phyloP scores from a whole-genome alignment of 345 rosid genomes.

The Sonneratia alba region DNA sequence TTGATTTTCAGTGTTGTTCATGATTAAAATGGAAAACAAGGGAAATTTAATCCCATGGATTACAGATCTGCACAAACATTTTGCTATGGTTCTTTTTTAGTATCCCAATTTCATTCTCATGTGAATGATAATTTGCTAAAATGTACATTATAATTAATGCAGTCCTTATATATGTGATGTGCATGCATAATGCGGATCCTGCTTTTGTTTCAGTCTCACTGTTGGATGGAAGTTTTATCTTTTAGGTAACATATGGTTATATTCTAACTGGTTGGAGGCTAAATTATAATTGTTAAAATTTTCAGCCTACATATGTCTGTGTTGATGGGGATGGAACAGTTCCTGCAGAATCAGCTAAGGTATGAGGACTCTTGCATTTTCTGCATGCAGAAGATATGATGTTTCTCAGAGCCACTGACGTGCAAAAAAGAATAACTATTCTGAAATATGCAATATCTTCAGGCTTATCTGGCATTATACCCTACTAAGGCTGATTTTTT shows the following conservation, averaged over 20 bases:
- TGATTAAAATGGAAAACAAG: background rate
- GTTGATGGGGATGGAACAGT: slow-evolving; percentile 97
- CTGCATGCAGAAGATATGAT: background rate
- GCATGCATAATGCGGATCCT: background rate
- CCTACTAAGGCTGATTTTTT: no score
- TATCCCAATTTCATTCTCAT: background rate
- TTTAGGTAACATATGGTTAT: background rate
- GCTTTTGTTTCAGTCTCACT: background rate
- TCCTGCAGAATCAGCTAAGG: slow-evolving; percentile 85
- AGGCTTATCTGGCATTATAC: background rate
- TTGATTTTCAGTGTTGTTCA: background rate
- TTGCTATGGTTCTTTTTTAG: background rate
- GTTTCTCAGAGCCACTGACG: background rate
- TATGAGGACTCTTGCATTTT: slow-evolving; percentile 18
- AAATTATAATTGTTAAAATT: slow-evolving; percentile 11
- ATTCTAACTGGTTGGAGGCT: background rate
- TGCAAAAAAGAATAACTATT: background rate
- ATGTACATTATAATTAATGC: background rate
- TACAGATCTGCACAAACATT: background rate
- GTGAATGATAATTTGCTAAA: background rate
- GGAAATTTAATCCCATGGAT: background rate
- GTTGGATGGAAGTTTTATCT: background rate
- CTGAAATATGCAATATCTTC: background rate
- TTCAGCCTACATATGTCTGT: slow-evolving; percentile 71
- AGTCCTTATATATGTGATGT: background rate